phyloP scores from a whole-genome alignment of 2,329 filamentous ascomycete species.

The Venturia oleaginea region DNA sequence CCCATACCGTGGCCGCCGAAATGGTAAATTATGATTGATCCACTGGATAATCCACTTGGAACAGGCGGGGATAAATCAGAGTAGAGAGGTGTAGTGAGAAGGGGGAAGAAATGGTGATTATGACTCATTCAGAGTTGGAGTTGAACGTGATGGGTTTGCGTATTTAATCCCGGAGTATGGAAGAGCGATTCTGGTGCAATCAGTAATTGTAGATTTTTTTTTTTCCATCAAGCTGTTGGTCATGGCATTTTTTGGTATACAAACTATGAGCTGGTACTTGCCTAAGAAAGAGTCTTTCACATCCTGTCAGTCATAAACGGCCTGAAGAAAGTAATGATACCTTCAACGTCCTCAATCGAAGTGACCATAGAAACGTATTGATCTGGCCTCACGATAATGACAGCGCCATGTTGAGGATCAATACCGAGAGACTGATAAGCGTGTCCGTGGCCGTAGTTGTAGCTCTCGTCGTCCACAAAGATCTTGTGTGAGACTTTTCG shows the following conservation, averaged over 20 bases:
- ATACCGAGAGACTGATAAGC: conserved; percentile 52
- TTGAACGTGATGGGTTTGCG: neutral
- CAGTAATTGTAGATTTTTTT: too few species aligned
- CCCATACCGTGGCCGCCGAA: neutral
- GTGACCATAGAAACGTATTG: conserved; percentile 50
- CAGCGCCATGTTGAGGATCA: conserved; percentile 44
- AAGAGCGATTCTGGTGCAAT: too few species aligned
- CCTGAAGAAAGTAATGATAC: conserved; percentile 11
- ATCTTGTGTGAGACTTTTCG: conserved; percentile 17
- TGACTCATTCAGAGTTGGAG: neutral
- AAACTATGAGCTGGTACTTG: neutral
- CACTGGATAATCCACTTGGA: too few species aligned
- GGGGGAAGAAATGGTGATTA: neutral
- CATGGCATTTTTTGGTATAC: neutral
- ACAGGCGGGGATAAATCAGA: too few species aligned
- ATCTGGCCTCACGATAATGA: conserved; percentile 56
- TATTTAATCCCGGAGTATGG: neutral
- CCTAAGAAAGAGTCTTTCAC: neutral
- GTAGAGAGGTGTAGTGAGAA: neutral
- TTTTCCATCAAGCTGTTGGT: neutral
- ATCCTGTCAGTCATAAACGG: neutral
- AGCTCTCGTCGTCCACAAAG: conserved; percentile 38
- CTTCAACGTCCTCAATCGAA: conserved; percentile 24
- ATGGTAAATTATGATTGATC: neutral
- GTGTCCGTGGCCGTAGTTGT: conserved; percentile 34